Conservation (phyloP, 768 basidiomycete species). For the Pulveroboletus sp. region DNA sequence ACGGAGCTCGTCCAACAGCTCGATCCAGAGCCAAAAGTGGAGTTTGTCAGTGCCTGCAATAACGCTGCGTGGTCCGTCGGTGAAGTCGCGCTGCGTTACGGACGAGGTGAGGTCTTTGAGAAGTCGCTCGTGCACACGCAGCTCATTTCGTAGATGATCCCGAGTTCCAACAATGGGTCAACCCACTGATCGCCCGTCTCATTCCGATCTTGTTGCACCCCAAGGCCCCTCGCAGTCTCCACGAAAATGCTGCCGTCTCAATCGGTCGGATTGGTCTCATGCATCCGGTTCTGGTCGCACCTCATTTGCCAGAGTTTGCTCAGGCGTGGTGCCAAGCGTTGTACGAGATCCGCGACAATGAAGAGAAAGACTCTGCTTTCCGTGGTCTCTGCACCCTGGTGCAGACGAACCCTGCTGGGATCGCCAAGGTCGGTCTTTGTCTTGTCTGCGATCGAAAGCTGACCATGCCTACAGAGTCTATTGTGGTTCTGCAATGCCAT, state of each 20-base stretch:
- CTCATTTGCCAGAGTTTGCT: conserved; percentile 85
- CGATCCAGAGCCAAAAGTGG: conserved; percentile 87
- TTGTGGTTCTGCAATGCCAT: conserved; percentile 99
- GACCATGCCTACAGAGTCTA: conserved; percentile 57
- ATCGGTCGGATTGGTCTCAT: conserved; percentile 95
- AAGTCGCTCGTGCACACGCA: neutral
- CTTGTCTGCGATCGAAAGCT: neutral
- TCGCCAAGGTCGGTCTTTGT: conserved; percentile 67
- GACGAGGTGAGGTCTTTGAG: conserved; percentile 49
- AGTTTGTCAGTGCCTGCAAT: conserved; percentile 96
- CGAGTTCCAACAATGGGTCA: conserved; percentile 91
- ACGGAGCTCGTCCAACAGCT: conserved; percentile 84
- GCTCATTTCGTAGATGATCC: conserved; percentile 52
- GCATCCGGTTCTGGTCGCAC: conserved; percentile 85
- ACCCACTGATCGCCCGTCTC: conserved; percentile 78
- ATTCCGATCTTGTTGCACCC: conserved; percentile 91
- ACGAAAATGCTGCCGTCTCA: conserved; percentile 98
- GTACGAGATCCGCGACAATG: conserved; percentile 98
- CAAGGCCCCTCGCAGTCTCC: conserved; percentile 88
- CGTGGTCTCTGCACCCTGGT: conserved; percentile 94
- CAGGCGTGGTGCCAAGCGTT: conserved; percentile 96
- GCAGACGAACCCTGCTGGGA: conserved; percentile 89
- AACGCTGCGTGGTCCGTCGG: conserved; percentile 99
- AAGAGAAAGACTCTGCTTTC: conserved; percentile 99
- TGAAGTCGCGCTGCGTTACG: conserved; percentile 92